phyloP scores from a whole-genome alignment of 257 asterid genomes.

The Jaltomata sinuosa region DNA sequence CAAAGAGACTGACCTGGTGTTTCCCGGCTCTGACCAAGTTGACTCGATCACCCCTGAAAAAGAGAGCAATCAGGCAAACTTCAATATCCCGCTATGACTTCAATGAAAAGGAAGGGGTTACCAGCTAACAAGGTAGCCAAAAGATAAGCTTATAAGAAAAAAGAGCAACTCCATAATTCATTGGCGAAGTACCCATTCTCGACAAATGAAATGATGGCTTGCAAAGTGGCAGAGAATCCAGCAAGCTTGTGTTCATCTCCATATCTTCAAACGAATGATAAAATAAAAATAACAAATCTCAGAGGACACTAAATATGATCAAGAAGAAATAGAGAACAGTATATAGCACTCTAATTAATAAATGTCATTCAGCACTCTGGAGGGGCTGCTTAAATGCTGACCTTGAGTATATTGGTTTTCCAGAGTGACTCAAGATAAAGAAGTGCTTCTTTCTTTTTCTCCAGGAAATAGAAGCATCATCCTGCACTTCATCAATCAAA shows the following conservation, averaged over 20 bases:
- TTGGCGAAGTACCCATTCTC: slow-evolving; percentile 69
- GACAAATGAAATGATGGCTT: slow-evolving; percentile 95
- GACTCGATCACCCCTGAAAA: slow-evolving; percentile 78
- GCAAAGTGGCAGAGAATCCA: slow-evolving; percentile 97
- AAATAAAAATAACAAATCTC: neutral
- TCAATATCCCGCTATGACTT: neutral
- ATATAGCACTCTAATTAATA: neutral
- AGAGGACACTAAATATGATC: neutral
- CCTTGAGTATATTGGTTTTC: slow-evolving; percentile 98
- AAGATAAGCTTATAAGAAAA: slow-evolving; percentile 1
- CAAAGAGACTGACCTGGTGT: slow-evolving; percentile 66
- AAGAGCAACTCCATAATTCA: neutral
- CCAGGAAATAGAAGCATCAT: slow-evolving; percentile 92
- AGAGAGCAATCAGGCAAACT: neutral
- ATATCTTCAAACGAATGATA: slow-evolving; percentile 38
- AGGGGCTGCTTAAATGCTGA: slow-evolving; percentile 7
- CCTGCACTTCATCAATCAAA: slow-evolving; percentile 49
- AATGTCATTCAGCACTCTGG: neutral
- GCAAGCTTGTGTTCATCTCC: slow-evolving; percentile 99
- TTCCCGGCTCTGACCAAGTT: slow-evolving; percentile 89
- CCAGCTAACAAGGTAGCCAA: slow-evolving; percentile 4
- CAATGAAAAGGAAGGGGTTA: neutral
- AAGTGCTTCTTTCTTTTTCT: slow-evolving; percentile 98
- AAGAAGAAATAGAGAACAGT: neutral
- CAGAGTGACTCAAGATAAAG: slow-evolving; percentile 85